These are phyloP conservation scores for Citrullus amarus DNA, from an alignment of 306 rosid genomes.

Conservation along the genomic window DNA sequence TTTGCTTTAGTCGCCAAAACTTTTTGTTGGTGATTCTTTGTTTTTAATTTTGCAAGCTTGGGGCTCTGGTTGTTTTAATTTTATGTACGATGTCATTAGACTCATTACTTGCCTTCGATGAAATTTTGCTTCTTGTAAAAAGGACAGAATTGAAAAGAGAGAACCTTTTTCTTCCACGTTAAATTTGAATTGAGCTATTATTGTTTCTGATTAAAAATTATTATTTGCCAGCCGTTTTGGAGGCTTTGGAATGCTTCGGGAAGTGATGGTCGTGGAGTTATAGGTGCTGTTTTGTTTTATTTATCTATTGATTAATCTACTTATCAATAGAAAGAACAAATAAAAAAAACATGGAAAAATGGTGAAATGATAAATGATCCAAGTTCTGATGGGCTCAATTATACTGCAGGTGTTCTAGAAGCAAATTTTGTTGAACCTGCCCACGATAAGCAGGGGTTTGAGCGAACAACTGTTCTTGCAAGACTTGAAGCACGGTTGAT, in stretches of 20 bases:
- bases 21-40: not conserved
- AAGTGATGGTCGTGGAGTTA: constrained; percentile 96
- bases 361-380: not conserved
- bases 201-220: constrained; percentile 15
- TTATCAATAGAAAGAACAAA: not conserved
- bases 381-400: not conserved
- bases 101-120: too few relatives aligned
- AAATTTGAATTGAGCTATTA: not conserved
- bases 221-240: constrained; percentile 84
- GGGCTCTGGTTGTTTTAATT: not conserved
- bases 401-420: constrained; percentile 71
- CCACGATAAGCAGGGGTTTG: constrained; percentile 98
- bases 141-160: not conserved
- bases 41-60: not conserved
- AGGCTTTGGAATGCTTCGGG: constrained; percentile 98
- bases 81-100: not conserved
- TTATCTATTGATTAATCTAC: not conserved
- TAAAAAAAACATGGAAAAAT: not conserved
- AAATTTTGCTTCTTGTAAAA: not conserved
- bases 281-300: constrained; percentile 38
- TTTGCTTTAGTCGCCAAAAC: not conserved
- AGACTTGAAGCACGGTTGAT: constrained; percentile 64
- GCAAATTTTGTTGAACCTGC: constrained; percentile 99
- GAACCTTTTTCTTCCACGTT: not conserved
- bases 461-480: constrained; percentile 79